phyloP scores from a whole-genome alignment of 805 yeast species.

The Diddensiella transvaalensis region DNA sequence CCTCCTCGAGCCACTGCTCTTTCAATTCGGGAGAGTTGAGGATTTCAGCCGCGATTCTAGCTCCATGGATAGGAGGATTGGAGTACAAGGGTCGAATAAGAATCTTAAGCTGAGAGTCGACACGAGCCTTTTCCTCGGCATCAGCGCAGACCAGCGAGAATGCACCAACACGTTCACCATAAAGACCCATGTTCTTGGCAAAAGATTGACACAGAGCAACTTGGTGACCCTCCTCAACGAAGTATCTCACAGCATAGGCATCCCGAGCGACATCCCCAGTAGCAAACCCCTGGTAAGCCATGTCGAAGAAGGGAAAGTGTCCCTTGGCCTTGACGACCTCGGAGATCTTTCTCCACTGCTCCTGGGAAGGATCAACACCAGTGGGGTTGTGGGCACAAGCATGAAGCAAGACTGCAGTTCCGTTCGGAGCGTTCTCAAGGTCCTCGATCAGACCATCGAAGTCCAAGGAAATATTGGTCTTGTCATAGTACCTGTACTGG shows the following conservation, averaged over 20 bases:
- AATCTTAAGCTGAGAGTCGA: slow-evolving; percentile 78
- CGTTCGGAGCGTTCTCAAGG: slow-evolving; percentile 50
- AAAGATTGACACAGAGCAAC: slow-evolving; percentile 77
- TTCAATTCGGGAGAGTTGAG: slow-evolving; percentile 58
- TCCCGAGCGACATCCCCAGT: slow-evolving; percentile 79
- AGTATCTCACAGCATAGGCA: slow-evolving; percentile 50
- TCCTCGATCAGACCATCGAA: slow-evolving; percentile 60
- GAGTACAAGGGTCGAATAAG: slow-evolving; percentile 84
- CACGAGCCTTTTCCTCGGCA: slow-evolving; percentile 43
- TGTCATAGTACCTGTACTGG: slow-evolving; percentile 70
- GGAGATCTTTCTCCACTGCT: slow-evolving; percentile 76
- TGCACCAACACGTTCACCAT: slow-evolving; percentile 93
- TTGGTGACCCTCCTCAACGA: slow-evolving; percentile 39
- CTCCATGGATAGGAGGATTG: slow-evolving; percentile 93
- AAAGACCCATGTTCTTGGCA: slow-evolving; percentile 92
- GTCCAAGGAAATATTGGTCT: slow-evolving; percentile 57
- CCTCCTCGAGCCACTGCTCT: slow-evolving; percentile 77
- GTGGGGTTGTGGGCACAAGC: slow-evolving; percentile 98
- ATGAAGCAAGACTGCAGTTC: slow-evolving; percentile 71
- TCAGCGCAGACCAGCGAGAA: slow-evolving; percentile 53
- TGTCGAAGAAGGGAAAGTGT: slow-evolving; percentile 79
- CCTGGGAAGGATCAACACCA: slow-evolving; percentile 82
- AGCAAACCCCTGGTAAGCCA: slow-evolving; percentile 95
- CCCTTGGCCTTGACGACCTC: slow-evolving; percentile 54
- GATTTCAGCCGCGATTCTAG: slow-evolving; percentile 79